Conservation (phyloP, 2,329 filamentous ascomycete genomes). For the Aspergillus clavatus region DNA sequence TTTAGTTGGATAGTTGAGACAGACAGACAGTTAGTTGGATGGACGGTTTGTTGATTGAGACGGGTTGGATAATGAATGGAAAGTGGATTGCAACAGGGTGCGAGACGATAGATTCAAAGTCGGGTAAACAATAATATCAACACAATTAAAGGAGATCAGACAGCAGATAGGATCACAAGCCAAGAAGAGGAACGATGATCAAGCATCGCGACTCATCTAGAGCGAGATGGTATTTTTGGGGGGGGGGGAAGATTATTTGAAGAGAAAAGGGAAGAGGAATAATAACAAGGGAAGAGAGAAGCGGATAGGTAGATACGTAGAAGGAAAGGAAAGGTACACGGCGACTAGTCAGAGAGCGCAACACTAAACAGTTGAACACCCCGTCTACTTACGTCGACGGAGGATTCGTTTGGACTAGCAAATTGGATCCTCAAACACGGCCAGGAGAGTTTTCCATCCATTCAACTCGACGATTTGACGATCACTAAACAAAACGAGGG, state of each 20-base stretch:
- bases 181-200: conserved; percentile 10
- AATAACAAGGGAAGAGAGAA: not conserved
- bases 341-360: too few species aligned
- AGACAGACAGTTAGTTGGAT: not conserved
- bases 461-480: conserved; percentile 13
- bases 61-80: conserved; percentile 2
- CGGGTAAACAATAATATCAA: not conserved
- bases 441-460: conserved; percentile 7
- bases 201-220: conserved; percentile 11
- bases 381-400: too few species aligned
- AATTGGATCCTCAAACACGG: not conserved
- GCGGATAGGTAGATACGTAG: conserved; percentile 1
- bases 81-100: not conserved
- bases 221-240: not conserved
- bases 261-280: conserved; percentile 3
- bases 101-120: not conserved
- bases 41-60: conserved; percentile 7
- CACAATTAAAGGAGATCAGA: conserved; percentile 8
- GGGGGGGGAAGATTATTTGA: not conserved
- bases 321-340: conserved; percentile 3
- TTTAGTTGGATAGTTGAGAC: conserved; percentile 11
- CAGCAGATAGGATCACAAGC: conserved; percentile 8
- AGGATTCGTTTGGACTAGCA: too few species aligned
- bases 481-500: conserved; percentile 18
- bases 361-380: too few species aligned